phyloP scores from a whole-genome alignment of 2,329 filamentous ascomycete species.

The Aspergillus versicolor region DNA sequence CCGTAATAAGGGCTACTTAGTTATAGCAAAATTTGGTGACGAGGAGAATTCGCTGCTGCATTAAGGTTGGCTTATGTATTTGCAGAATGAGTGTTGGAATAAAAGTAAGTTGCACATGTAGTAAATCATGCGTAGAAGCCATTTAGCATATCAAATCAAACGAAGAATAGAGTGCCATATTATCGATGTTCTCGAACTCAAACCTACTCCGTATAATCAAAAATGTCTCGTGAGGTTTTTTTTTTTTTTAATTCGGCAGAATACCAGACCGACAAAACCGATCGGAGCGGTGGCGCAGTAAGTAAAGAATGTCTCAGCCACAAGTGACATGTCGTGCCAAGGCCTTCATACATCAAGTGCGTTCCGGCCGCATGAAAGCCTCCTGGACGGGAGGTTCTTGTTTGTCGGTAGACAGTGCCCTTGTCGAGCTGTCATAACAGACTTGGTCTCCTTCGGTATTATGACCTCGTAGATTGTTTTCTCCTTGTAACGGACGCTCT shows the following conservation, averaged over 20 bases:
- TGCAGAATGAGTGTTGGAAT: neutral
- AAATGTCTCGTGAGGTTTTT: neutral
- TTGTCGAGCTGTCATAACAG: neutral
- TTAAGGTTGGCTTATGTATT: neutral
- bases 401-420: neutral
- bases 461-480: neutral
- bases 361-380: constrained; percentile 1
- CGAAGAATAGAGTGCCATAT: neutral
- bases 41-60: neutral
- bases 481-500: neutral
- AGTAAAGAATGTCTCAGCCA: constrained; percentile 9
- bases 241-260: constrained; percentile 1
- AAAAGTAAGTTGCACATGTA: neutral
- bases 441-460: neutral
- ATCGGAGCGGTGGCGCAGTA: constrained; percentile 15
- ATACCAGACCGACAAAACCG: neutral
- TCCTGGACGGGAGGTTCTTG: neutral
- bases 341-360: constrained; percentile 4
- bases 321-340: constrained; percentile 14
- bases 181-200: neutral
- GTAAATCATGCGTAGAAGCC: neutral
- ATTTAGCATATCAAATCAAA: neutral
- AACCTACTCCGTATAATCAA: neutral
- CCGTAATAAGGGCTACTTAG: neutral
- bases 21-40: neutral